phyloP scores from a whole-genome alignment of 1,284 basidiomycete genomes.

The Ceratobasidium sp. region DNA sequence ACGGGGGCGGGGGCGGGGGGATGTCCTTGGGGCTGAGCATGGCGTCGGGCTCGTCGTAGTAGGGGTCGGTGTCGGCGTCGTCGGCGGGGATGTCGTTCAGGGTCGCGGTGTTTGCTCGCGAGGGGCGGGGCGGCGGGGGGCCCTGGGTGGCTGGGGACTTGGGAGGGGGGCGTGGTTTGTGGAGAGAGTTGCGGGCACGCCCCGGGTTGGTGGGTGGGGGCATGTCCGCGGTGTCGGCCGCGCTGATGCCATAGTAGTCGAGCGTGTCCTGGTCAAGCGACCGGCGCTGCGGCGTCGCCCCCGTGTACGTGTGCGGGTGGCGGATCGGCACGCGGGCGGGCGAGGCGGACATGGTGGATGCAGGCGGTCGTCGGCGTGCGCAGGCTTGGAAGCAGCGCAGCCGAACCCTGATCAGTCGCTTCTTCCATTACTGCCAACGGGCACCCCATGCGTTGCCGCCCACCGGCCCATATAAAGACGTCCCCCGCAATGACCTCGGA shows the following conservation, averaged over 20 bases:
- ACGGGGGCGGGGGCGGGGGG: constrained; percentile 18
- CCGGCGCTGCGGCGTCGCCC: neutral
- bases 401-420: constrained; percentile 4
- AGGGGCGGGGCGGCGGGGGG: constrained; percentile 74
- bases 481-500: neutral
- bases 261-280: constrained; percentile 34
- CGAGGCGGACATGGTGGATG: constrained; percentile 26
- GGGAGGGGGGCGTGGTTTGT: constrained; percentile 23
- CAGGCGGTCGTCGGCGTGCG: too few relatives aligned
- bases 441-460: constrained; percentile 11
- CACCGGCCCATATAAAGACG: neutral
- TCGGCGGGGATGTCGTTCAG: constrained; percentile 61
- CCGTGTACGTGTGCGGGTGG: constrained; percentile 28
- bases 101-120: constrained; percentile 80
- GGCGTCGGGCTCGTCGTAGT: constrained; percentile 28
- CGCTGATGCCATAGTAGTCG: constrained; percentile 30
- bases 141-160: neutral
- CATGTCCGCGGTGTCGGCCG: neutral
- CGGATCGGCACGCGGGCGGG: constrained; percentile 34
- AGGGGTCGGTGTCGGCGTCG: constrained; percentile 20
- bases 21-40: constrained; percentile 32
- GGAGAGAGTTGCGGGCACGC: constrained; percentile 8
- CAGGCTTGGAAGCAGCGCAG: neutral
- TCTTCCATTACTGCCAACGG: too few relatives aligned
- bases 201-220: neutral